Evolutionary conservation across 176 grass and related monocot species (phyloP).

Genomic region (Hsuehochloa calcarea): DNA sequence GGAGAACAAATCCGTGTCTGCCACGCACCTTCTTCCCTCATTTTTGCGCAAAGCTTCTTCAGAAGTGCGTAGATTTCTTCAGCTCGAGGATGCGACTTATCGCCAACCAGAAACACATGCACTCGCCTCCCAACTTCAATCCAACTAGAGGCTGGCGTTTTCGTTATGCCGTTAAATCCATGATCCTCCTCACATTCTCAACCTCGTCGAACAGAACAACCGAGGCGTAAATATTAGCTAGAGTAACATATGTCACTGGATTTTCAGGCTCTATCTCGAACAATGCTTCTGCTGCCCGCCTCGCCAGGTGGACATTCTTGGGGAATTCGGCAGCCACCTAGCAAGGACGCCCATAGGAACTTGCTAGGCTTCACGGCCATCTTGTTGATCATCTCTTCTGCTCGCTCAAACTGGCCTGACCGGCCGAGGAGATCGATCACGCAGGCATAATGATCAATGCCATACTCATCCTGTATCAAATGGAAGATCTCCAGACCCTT

Average conservation of each 20-base stretch:
- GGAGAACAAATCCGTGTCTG: slow-evolving; percentile 66
- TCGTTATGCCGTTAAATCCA: slow-evolving; percentile 56
- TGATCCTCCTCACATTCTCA: slow-evolving; percentile 59
- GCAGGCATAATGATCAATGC: slow-evolving; percentile 78
- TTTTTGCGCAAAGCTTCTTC: slow-evolving; percentile 44
- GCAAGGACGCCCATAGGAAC: slow-evolving; percentile 85
- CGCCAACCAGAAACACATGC: slow-evolving; percentile 67
- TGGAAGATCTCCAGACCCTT: slow-evolving; percentile 63
- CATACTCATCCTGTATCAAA: slow-evolving; percentile 57
- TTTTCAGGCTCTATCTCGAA: slow-evolving; percentile 88
- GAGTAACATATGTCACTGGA: slow-evolving; percentile 71
- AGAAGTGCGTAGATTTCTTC: slow-evolving; percentile 49
- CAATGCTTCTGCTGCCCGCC: slow-evolving; percentile 56
- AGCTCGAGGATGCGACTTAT: slow-evolving; percentile 56
- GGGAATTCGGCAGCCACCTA: slow-evolving; percentile 62
- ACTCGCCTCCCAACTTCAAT: slow-evolving; percentile 55
- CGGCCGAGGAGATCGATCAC: slow-evolving; percentile 73
- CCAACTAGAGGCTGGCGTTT: slow-evolving; percentile 75
- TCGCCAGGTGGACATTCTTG: slow-evolving; percentile 66
- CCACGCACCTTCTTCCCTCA: slow-evolving; percentile 68
- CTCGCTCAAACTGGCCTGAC: slow-evolving; percentile 58
- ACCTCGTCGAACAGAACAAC: slow-evolving; percentile 60
- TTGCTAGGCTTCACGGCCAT: slow-evolving; percentile 72
- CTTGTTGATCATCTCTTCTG: slow-evolving; percentile 55
- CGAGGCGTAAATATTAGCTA: slow-evolving; percentile 74